phyloP scores from a whole-genome alignment of 805 yeast genomes.

The Schizosaccharomyces japonicus region DNA sequence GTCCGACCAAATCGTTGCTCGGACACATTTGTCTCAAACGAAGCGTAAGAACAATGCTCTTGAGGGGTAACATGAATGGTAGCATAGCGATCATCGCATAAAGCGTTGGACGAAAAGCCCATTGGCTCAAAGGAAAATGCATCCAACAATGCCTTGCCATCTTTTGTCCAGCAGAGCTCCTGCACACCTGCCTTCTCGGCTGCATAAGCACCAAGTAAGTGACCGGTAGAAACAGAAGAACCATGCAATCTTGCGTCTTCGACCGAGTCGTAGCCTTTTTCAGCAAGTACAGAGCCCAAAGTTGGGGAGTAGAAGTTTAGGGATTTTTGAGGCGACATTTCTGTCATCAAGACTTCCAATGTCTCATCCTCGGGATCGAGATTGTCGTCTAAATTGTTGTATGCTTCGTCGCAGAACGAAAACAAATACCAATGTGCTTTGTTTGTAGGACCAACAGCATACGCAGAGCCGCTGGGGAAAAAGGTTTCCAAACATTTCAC shows the following conservation, averaged over 20 bases:
- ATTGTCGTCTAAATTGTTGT: not conserved
- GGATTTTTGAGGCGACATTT: conserved; percentile 34
- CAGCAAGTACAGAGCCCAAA: not conserved
- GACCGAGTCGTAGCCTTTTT: not conserved
- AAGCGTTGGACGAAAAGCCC: conserved; percentile 77
- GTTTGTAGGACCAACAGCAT: conserved; percentile 57
- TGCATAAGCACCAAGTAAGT: conserved; percentile 45
- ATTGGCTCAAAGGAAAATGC: conserved; percentile 84
- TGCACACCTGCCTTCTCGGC: conserved; percentile 34
- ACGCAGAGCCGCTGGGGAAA: conserved; percentile 39
- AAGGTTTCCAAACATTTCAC: conserved; percentile 40
- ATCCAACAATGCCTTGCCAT: conserved; percentile 31
- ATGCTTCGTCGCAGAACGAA: conserved; percentile 6
- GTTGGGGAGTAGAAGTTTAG: conserved; percentile 29
- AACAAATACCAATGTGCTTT: conserved; percentile 70
- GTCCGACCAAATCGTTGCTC: conserved; percentile 7
- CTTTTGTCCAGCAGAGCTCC: conserved; percentile 11
- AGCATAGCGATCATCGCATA: conserved; percentile 25
- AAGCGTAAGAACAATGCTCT: conserved; percentile 80
- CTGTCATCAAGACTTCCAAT: conserved; percentile 79
- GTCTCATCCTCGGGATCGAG: conserved; percentile 32
- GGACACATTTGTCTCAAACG: conserved; percentile 74
- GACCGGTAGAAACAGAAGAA: conserved; percentile 40
- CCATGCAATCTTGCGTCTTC: conserved; percentile 10
- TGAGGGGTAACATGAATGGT: conserved; percentile 92